Conservation (phyloP, 2,329 filamentous ascomycete genomes). For the Colletotrichum sp. region DNA sequence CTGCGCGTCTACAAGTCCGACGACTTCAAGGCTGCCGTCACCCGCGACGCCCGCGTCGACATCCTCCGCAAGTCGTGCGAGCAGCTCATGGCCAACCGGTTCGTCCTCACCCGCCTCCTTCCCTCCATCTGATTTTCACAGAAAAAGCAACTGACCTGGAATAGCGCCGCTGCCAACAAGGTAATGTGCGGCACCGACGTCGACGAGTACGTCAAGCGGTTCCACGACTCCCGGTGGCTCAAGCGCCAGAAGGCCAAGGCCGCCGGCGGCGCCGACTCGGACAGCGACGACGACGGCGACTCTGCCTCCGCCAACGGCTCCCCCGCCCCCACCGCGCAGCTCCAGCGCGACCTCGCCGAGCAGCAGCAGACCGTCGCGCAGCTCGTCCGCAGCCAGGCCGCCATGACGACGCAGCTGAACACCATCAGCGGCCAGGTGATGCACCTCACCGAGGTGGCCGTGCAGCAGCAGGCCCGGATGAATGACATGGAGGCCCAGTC, state of each 20-base stretch:
- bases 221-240: not conserved
- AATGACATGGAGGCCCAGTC: not conserved
- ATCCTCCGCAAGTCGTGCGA: not conserved
- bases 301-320: not conserved
- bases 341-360: not conserved
- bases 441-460: not conserved
- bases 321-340: not conserved
- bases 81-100: not conserved
- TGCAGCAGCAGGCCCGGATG: not conserved
- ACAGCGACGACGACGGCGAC: not conserved
- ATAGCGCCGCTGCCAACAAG: not conserved
- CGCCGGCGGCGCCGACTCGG: not conserved
- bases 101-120: not conserved
- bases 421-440: not conserved
- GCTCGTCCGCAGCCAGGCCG: not conserved
- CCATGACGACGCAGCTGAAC: not conserved
- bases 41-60: not conserved
- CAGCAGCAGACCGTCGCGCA: not conserved
- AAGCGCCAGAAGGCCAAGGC: not conserved
- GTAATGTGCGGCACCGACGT: not conserved
- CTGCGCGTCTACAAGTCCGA: not conserved
- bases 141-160: not conserved
- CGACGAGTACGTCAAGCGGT: not conserved
- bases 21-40: not conserved
- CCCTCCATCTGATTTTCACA: rapidly evolving